Evolutionary conservation across 2,329 filamentous ascomycete species (phyloP), one percentile per base, ranked within the genome.

Genomic region (Penicillium freii): DNA sequence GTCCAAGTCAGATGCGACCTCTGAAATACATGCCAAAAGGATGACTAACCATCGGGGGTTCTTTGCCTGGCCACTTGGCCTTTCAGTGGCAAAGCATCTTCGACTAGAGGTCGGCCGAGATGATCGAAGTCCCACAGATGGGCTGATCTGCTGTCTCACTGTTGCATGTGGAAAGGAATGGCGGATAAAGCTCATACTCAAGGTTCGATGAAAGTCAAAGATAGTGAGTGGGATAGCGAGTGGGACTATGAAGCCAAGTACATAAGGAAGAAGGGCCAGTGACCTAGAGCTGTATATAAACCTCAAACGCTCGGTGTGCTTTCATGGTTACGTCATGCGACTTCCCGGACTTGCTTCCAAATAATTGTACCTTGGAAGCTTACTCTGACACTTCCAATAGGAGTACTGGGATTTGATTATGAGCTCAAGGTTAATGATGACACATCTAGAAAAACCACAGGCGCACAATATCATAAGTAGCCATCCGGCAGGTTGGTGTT

Each of bases 321-420:
- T 33, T 54, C 44, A 54, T 42, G 19, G 6, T 54, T 49, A 54
- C 51, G 27, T 54, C 51, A 54, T 49, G 19, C 5, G 10, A 36
- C 29, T 6, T 34, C 21, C 9, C 50, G 19, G 29, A 33, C 15
- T 45, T 34, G 21, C 19, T 45, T 45, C 27, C 39, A 51, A 25
- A 45, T 1, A 44, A 9, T 21, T 33, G 27, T 33, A 25, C 27
- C 29, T 21, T 21, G 21, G 21, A 21, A 21, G 21, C 21, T 21
- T 21, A 21, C 21, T 21, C 21, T 21, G 21, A 21, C 8, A 17
- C 38, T 51, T 31, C 34, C 47, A 38, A 50, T 50, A n/a, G 13
- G n/a, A 21, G 15, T 4, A 9, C 5, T 8, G 9, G 1, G 38
- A 27, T 15, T 15, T 38, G 21, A 36, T 25, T 27, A 38, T 36